Evolutionary conservation across 768 basidiomycete species (phyloP).

Genomic region (Boletales sp.): DNA sequence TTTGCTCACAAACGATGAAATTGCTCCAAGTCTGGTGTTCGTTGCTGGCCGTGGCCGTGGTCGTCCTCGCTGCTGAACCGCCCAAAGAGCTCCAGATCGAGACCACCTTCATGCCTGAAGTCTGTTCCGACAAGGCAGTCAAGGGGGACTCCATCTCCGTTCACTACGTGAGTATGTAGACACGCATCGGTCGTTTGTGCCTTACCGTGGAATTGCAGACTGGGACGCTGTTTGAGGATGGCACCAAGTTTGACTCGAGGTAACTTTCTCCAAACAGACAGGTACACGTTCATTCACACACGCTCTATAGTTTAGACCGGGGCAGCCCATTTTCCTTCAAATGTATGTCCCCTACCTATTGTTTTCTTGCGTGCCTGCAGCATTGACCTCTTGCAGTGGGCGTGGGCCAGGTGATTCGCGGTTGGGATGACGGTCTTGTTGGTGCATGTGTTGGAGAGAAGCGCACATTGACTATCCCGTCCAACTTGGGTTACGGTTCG

Average conservation of each 20-base stretch:
- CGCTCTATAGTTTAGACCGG: conserved; percentile 57
- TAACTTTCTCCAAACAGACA: conserved; percentile 27
- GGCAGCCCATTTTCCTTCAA: conserved; percentile 72
- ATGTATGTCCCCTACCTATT: conserved; percentile 42
- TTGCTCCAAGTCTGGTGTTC: conserved; percentile 45
- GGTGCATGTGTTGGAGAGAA: conserved; percentile 90
- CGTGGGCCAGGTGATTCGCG: conserved; percentile 74
- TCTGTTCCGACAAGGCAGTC: conserved; percentile 51
- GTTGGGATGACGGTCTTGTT: conserved; percentile 79
- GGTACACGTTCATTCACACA: background rate
- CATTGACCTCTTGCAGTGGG: conserved; percentile 50
- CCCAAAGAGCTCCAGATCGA: conserved; percentile 61
- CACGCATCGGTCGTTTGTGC: background rate
- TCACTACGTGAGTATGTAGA: conserved; percentile 63
- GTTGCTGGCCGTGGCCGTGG: conserved; percentile 43
- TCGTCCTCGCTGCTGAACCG: conserved; percentile 44
- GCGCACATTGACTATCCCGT: conserved; percentile 83
- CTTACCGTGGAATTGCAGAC: conserved; percentile 36
- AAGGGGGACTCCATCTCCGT: conserved; percentile 66
- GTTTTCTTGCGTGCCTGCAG: background rate
- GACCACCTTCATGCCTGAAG: conserved; percentile 54
- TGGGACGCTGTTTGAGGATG: conserved; percentile 71
- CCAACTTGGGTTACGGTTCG: conserved; percentile 79
- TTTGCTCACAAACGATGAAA: conserved; percentile 41
- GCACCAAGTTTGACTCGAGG: conserved; percentile 90